These are phyloP conservation scores for Parathielavia appendiculata DNA, from an alignment of 495 filamentous ascomycete genomes.

Conservation along the genomic window DNA sequence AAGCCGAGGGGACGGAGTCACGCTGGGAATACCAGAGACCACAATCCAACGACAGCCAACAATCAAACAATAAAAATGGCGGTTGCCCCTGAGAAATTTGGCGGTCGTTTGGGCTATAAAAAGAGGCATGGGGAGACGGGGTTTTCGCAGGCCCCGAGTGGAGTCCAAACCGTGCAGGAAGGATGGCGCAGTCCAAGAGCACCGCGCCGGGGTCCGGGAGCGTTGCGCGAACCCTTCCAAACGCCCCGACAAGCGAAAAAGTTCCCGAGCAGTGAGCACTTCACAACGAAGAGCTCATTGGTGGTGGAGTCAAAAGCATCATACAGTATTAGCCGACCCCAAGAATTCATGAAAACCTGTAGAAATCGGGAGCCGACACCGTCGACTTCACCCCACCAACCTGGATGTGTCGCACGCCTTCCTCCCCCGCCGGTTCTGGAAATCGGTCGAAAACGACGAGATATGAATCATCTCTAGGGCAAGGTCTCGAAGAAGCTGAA, in stretches of 20 bases:
- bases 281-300: too few species aligned
- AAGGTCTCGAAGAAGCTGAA: too few species aligned
- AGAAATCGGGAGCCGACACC: too few species aligned
- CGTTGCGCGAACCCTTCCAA: not conserved
- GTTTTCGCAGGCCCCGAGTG: constrained; percentile 24
- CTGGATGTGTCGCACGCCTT: too few species aligned
- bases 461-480: too few species aligned
- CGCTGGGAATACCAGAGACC: too few species aligned
- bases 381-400: too few species aligned
- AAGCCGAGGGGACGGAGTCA: not conserved
- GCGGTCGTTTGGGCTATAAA: constrained; percentile 7
- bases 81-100: not conserved
- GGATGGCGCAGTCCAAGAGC: constrained; percentile 11
- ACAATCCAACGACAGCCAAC: not conserved
- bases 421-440: too few species aligned
- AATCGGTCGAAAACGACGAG: too few species aligned
- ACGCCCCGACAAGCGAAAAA: not conserved
- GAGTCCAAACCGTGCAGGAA: not conserved
- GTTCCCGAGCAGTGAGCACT: constrained; percentile 6
- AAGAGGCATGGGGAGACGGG: constrained; percentile 16
- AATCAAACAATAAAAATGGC: not conserved
- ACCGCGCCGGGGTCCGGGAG: not conserved
- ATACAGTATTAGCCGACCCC: too few species aligned
- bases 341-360: too few species aligned
- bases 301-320: too few species aligned